Base-by-base conservation (phyloP, 2,329 filamentous ascomycete species). In the Reticulascus tulasneorum region DNA sequence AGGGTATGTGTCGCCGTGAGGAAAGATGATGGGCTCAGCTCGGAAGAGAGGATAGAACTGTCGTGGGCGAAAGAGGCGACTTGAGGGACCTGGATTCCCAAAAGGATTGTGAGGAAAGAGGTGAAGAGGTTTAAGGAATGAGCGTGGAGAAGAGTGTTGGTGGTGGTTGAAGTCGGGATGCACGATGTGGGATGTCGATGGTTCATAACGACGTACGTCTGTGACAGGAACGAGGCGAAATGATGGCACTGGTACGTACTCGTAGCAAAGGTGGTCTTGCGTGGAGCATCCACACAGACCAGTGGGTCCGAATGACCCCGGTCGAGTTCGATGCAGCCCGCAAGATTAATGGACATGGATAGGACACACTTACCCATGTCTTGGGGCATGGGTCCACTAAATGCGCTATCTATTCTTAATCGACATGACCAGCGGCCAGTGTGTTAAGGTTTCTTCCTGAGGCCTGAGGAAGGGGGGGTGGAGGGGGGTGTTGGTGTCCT, bases 321-420 rank as follows among this genome's bases (percentile, higher is more conserved):
- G 40, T 40, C 37, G 13, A 16, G 12, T 15, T 40, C 21, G 32
- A 42, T 57, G 51, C 44, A 36, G n/a, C 37, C 46, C 45, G 53
- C 51, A 54, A 53, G 46, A 58, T 38, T 46, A 40, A 40, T 23
- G 40, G 36, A 53, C 52, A 50, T 47, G 47, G 51, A 53, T 48
- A 49, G 47, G 55, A 48, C 10, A 17, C 34, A 21, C 27, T 35
- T 43, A 38, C 23, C 50, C 47, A 50, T 42, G 44, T 48, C 47
- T 40, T 40, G 38, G n/a, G 45, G 38, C 44, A 46, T 46, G 48
- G 47, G 33, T 44, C 46, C 38, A 50, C 56, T 55, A 56, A n/a
- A 60, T 60, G 59, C 56, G 50, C 50, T 57, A 58, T 57, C 65
- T 68, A 67, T 69, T 68, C 63, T 67, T 64, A 60, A 63, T 42